phyloP scores from a whole-genome alignment of 2,329 filamentous ascomycete species.

The Lasiodiplodia sp. region DNA sequence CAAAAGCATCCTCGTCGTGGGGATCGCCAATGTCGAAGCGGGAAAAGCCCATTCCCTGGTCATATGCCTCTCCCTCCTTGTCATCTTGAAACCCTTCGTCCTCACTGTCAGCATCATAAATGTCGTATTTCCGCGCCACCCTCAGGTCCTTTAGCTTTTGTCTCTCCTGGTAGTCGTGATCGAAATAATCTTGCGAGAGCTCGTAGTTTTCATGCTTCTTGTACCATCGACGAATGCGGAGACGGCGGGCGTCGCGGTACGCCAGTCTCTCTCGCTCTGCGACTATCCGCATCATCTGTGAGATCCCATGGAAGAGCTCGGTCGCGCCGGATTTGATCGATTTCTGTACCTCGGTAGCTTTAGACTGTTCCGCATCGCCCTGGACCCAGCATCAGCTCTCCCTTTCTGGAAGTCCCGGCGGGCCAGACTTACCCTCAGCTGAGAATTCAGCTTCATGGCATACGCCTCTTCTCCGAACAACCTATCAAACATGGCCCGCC shows the following conservation, averaged over 20 bases:
- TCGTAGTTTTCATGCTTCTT: slow-evolving; percentile 15
- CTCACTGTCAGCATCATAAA: slow-evolving; percentile 15
- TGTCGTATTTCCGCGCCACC: slow-evolving; percentile 7
- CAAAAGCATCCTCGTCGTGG: neutral
- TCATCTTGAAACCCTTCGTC: slow-evolving; percentile 10
- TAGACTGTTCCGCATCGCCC: neutral
- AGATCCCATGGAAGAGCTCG: slow-evolving; percentile 9
- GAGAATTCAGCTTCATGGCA: slow-evolving; percentile 8
- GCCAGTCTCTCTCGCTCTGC: slow-evolving; percentile 4
- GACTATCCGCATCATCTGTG: slow-evolving; percentile 16
- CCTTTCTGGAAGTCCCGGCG: neutral
- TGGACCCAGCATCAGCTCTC: neutral
- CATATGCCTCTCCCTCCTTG: neutral
- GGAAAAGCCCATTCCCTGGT: slow-evolving; percentile 9
- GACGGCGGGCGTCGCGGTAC: slow-evolving; percentile 16
- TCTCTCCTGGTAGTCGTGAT: slow-evolving; percentile 12
- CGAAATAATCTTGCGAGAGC: neutral
- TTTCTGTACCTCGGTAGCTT: slow-evolving; percentile 3
- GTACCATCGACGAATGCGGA: slow-evolving; percentile 19
- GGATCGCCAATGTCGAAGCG: slow-evolving; percentile 9
- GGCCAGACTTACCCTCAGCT: neutral
- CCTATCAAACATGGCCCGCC: slow-evolving; percentile 39
- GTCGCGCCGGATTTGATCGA: slow-evolving; percentile 10
- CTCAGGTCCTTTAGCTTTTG: slow-evolving; percentile 19
- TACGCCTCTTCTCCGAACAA: slow-evolving; percentile 43